Conservation (phyloP, 805 yeast genomes). For the Kluyveromyces siamensis region DNA sequence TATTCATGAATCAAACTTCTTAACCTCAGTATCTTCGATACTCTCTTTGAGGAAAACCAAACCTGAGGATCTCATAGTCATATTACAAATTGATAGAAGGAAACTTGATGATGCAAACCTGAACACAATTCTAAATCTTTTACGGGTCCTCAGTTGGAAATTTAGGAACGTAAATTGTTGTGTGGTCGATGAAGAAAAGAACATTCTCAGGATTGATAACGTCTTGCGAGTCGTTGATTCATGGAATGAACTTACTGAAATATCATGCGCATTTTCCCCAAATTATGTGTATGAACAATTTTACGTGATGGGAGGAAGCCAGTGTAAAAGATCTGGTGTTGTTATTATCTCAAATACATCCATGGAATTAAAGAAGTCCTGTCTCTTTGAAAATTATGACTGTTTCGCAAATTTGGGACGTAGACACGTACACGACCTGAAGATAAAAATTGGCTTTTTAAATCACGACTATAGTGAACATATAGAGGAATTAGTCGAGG, state of each 20-base stretch:
- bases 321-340: constrained; percentile 11
- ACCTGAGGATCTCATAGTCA: constrained; percentile 19
- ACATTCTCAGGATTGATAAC: constrained; percentile 5
- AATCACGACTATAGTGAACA: constrained; percentile 25
- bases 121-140: constrained; percentile 13
- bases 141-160: constrained; percentile 16
- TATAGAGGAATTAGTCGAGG: constrained; percentile 24
- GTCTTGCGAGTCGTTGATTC: neutral
- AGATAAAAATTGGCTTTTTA: constrained; percentile 26
- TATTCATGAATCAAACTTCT: neutral
- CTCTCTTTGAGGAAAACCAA: constrained; percentile 20
- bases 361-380: constrained; percentile 18
- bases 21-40: constrained; percentile 18
- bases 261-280: constrained; percentile 12
- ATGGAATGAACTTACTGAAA: neutral
- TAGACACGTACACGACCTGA: constrained; percentile 20
- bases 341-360: constrained; percentile 18
- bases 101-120: constrained; percentile 9
- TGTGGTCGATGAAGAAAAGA: constrained; percentile 14
- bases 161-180: constrained; percentile 13
- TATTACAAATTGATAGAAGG: constrained; percentile 21
- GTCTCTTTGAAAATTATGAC: constrained; percentile 17
- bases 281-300: constrained; percentile 8
- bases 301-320: constrained; percentile 4
- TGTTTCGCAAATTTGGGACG: constrained; percentile 12